phyloP scores from a whole-genome alignment of 169 alveolate genomes.

The Amoebophrya sp. region DNA sequence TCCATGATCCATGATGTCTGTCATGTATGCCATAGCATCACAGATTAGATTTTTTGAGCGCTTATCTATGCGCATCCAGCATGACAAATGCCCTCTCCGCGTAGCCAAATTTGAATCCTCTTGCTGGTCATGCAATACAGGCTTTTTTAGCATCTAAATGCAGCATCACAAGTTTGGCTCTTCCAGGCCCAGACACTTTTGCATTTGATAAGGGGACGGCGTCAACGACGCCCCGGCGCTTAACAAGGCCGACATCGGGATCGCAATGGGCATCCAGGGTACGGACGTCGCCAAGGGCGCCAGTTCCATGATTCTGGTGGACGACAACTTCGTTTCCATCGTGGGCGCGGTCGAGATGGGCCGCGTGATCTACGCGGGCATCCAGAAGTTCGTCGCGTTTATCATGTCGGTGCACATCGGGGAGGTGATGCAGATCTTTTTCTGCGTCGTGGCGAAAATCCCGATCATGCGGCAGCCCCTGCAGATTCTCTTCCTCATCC shows the following conservation, averaged over 20 bases:
- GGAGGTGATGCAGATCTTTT: slow-evolving; percentile 57
- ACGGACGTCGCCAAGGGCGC: slow-evolving; percentile 85
- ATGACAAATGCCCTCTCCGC: too few relatives aligned
- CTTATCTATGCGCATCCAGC: too few relatives aligned
- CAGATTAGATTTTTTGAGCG: too few relatives aligned
- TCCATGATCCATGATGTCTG: too few relatives aligned
- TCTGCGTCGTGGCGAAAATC: slow-evolving; percentile 33
- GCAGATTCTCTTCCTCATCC: slow-evolving; percentile 74
- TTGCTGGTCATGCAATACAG: too few relatives aligned
- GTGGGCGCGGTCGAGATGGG: slow-evolving; percentile 83
- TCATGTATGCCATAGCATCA: too few relatives aligned
- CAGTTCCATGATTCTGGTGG: slow-evolving; percentile 73
- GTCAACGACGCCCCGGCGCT: slow-evolving; percentile 92
- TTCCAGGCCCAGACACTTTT: too few relatives aligned
- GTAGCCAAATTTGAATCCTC: too few relatives aligned
- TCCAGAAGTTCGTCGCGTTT: slow-evolving; percentile 78
- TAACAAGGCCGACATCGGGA: slow-evolving; percentile 85
- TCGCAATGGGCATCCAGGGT: slow-evolving; percentile 88
- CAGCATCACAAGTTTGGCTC: too few relatives aligned
- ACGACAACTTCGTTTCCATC: slow-evolving; percentile 62
- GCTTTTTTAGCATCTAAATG: too few relatives aligned
- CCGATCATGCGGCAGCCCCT: slow-evolving; percentile 38
- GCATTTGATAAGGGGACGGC: too few relatives aligned
- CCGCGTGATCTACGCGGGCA: slow-evolving; percentile 75
- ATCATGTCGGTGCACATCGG: slow-evolving; percentile 78